A percentile compares a stretch with the other conserved stretches of the same genome.
phyloP scores from a whole-genome alignment of 2,329 filamentous ascomycete species.

The Pseudogymnoascus sp. region DNA sequence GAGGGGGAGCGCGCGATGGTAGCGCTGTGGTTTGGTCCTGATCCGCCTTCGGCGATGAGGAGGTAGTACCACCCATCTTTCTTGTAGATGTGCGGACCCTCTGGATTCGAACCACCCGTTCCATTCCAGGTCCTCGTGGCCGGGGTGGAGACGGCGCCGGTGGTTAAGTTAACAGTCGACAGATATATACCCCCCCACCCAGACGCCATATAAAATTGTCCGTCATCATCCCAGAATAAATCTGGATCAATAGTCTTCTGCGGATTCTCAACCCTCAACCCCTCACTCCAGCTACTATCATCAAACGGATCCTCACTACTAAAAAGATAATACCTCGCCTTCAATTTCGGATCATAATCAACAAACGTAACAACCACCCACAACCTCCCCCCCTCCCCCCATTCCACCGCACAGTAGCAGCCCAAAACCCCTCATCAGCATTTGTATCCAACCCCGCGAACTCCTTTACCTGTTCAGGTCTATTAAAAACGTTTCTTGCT shows the following conservation, averaged over 20 bases:
- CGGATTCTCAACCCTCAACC: too few species aligned
- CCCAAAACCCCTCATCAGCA: constrained; percentile 32
- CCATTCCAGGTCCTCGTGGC: constrained; percentile 39
- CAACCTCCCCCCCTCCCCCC: too few species aligned
- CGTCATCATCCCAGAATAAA: constrained; percentile 1
- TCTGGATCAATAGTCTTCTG: too few species aligned
- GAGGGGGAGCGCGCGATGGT: constrained; percentile 36
- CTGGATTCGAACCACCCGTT: constrained; percentile 34
- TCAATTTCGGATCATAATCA: constrained; percentile 26
- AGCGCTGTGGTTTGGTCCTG: constrained; percentile 39
- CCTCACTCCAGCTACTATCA: too few species aligned
- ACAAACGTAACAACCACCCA: constrained; percentile 19
- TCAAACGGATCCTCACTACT: too few species aligned
- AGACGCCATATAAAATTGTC: constrained; percentile 31
- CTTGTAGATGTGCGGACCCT: constrained; percentile 46
- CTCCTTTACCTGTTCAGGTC: constrained; percentile 30
- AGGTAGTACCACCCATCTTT: constrained; percentile 45
- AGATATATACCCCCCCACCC: constrained; percentile 33
- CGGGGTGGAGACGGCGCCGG: constrained; percentile 22
- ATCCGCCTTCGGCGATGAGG: constrained; percentile 46
- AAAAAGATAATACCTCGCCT: constrained; percentile 28
- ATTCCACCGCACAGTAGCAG: constrained; percentile 27
- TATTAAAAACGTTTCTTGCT: constrained; percentile 26
- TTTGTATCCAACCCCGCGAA: constrained; percentile 26
- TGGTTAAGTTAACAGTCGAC: constrained; percentile 29